These are phyloP conservation scores for Cornus controversa DNA, from an alignment of 148 eudicot species.

Conservation along the genomic window DNA sequence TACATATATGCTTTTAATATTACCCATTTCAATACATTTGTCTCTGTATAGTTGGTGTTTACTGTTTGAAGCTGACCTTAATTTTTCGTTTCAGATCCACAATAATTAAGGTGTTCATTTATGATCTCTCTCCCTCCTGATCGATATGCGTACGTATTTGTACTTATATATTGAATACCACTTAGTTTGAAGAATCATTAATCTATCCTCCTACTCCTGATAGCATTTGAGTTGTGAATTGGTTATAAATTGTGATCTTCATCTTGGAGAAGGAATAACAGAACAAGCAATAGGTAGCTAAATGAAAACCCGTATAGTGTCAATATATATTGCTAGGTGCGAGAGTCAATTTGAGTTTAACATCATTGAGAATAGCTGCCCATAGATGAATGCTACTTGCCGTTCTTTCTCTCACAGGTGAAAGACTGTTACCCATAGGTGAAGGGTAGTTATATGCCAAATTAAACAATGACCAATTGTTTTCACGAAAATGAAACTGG, in stretches of 20 bases:
- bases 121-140: not conserved
- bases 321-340: no score
- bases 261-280: no score
- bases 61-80: constrained; percentile 23
- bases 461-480: no score
- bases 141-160: constrained; percentile 6
- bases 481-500: no score
- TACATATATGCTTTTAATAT: not conserved
- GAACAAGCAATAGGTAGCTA: no score
- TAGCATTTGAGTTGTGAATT: not conserved
- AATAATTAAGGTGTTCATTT: not conserved
- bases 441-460: no score
- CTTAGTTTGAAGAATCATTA: constrained; percentile 9
- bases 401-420: no score
- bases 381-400: no score
- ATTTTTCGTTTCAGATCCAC: constrained; percentile 17
- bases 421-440: no score
- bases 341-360: no score
- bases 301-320: no score
- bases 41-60: not conserved
- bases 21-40: not conserved
- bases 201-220: not conserved
- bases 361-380: no score
- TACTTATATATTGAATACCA: constrained; percentile 2
- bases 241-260: not conserved